Evolutionary conservation across 495 filamentous ascomycete genomes (phyloP).

Genomic region (Penicillium verhagenii): DNA sequence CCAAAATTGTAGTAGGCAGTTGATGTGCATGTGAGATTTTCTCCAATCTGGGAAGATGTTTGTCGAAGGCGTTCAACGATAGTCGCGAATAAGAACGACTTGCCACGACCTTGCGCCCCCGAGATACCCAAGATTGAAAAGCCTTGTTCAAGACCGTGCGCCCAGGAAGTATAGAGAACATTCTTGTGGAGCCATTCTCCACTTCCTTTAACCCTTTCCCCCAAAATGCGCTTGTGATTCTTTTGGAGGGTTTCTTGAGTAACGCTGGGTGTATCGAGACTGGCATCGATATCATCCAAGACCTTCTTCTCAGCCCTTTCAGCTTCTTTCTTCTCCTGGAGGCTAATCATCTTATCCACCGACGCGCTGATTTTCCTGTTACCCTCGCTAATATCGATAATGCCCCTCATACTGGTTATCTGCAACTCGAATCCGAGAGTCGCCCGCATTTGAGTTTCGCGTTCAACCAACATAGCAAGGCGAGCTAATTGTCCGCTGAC

Average conservation of each 20-base stretch:
- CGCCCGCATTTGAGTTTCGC: conserved; percentile 23
- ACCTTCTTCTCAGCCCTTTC: conserved; percentile 5
- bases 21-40: conserved; percentile 14
- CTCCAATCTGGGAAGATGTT: background rate
- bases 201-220: conserved; percentile 12
- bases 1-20: conserved; percentile 16
- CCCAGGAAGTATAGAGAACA: conserved; percentile 7
- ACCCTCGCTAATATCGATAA: conserved; percentile 15
- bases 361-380: conserved; percentile 12
- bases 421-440: conserved; percentile 23
- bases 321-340: conserved; percentile 18
- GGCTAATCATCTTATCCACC: conserved; percentile 15
- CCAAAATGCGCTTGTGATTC: conserved; percentile 2
- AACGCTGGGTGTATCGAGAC: conserved; percentile 14
- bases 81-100: conserved; percentile 18
- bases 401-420: conserved; percentile 12
- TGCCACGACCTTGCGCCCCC: conserved; percentile 19
- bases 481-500: conserved; percentile 20
- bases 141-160: background rate
- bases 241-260: conserved; percentile 3
- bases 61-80: conserved; percentile 11
- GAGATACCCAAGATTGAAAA: conserved; percentile 13
- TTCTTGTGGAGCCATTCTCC: conserved; percentile 17
- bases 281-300: conserved; percentile 10
- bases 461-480: conserved; percentile 19